A percentile compares a stretch with the other conserved stretches of the same genome.
phyloP scores from a whole-genome alignment of 2,329 filamentous ascomycete genomes.

The Drechslerella dactyloides region DNA sequence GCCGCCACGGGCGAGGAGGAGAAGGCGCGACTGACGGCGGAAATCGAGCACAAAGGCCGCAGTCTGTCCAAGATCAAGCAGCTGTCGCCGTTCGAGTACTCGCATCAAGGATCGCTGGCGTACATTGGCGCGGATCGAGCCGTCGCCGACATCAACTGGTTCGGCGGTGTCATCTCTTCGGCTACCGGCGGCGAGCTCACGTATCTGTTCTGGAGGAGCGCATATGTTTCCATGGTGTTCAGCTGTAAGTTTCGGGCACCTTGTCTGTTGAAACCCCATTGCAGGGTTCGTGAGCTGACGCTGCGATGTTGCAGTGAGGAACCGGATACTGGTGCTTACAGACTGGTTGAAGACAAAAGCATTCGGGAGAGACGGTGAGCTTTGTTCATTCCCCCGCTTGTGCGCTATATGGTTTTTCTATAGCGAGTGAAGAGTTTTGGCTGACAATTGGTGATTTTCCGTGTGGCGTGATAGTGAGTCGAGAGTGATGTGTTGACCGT shows the following conservation, averaged over 20 bases:
- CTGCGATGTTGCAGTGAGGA: conserved; percentile 70
- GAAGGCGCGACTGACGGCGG: conserved; percentile 66
- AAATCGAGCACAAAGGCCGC: conserved; percentile 87
- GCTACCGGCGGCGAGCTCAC: conserved; percentile 91
- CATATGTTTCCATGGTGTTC: conserved; percentile 99
- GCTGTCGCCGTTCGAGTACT: conserved; percentile 97
- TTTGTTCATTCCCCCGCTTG: conserved; percentile 15
- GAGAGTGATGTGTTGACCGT: conserved; percentile 42
- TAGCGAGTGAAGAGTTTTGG: conserved; percentile 20
- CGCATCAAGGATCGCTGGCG: conserved; percentile 92
- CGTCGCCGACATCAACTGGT: conserved; percentile 95
- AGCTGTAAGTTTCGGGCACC: conserved; percentile 74
- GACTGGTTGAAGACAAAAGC: conserved; percentile 98
- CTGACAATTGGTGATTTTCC: conserved; percentile 12
- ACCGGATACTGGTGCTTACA: conserved; percentile 87
- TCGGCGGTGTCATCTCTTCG: conserved; percentile 81
- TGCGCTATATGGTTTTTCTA: conserved; percentile 41
- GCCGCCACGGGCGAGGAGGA: conserved; percentile 69
- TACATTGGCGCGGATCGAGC: conserved; percentile 99
- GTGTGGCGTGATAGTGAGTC: conserved; percentile 48
- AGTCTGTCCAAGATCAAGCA: conserved; percentile 88
- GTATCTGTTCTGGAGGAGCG: conserved; percentile 97
- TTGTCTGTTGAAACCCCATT: neutral
- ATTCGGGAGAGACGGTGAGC: conserved; percentile 78
- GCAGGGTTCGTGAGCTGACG: conserved; percentile 14